These are phyloP conservation scores for Elaeis oleifera DNA, from an alignment of 202 grass and related monocot genomes.

Conservation along the genomic window DNA sequence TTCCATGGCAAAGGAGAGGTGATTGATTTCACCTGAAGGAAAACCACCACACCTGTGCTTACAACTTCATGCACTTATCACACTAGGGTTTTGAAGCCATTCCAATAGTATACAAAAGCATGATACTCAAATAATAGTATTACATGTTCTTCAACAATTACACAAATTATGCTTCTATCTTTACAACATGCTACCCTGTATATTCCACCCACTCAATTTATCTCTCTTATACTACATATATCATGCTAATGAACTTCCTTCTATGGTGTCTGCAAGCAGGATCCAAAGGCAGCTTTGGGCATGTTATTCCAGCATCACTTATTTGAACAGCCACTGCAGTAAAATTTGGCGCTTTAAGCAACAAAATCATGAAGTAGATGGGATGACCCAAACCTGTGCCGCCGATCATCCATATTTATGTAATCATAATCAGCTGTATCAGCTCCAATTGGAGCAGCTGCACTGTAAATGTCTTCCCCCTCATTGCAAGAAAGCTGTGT, in stretches of 20 bases:
- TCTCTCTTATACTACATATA: neutral
- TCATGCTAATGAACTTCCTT: neutral
- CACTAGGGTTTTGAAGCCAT: too few relatives aligned
- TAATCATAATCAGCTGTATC: slow-evolving; percentile 59
- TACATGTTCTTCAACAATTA: neutral
- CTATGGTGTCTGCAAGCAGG: neutral
- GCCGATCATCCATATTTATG: slow-evolving; percentile 50
- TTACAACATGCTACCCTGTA: slow-evolving; percentile 9
- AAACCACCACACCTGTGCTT: too few relatives aligned
- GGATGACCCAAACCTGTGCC: slow-evolving; percentile 65
- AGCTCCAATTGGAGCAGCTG: slow-evolving; percentile 22
- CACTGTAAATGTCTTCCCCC: slow-evolving; percentile 34
- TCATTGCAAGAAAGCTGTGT: slow-evolving; percentile 32
- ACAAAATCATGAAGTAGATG: slow-evolving; percentile 98
- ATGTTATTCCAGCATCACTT: too few relatives aligned
- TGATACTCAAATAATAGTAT: too few relatives aligned
- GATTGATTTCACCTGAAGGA: too few relatives aligned
- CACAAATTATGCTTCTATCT: slow-evolving; percentile 3
- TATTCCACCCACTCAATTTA: neutral
- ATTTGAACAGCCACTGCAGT: neutral
- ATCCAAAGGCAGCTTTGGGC: neutral
- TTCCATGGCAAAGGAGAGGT: too few relatives aligned
- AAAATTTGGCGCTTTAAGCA: slow-evolving; percentile 24
- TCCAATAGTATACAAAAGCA: too few relatives aligned
- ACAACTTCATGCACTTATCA: too few relatives aligned